Conservation (phyloP, 2,329 filamentous ascomycete genomes). For the Dichotomopilus funicola region DNA sequence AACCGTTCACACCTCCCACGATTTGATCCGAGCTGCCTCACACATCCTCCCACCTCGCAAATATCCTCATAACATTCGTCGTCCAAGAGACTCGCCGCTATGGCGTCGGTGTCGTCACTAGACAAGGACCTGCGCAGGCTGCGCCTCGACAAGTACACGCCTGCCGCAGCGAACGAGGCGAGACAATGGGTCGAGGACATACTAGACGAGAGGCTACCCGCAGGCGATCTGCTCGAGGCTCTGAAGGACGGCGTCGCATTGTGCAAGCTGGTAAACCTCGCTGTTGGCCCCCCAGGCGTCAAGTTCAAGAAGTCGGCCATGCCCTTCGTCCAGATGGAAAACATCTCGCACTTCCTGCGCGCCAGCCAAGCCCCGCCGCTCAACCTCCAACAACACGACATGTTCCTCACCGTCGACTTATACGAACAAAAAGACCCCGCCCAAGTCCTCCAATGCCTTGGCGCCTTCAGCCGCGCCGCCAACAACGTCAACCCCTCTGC, state of each 20-base stretch:
- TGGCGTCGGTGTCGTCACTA: conserved; percentile 90
- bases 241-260: conserved; percentile 88
- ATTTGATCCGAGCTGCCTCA: background rate
- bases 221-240: conserved; percentile 72
- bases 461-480: conserved; percentile 84
- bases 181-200: conserved; percentile 78
- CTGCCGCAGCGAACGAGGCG: conserved; percentile 78
- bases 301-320: conserved; percentile 88
- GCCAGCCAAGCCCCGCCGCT: conserved; percentile 81
- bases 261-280: conserved; percentile 84
- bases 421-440: conserved; percentile 94
- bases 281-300: conserved; percentile 67
- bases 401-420: conserved; percentile 93
- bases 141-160: conserved; percentile 89
- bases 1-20: background rate
- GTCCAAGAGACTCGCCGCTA: conserved; percentile 32
- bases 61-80: background rate
- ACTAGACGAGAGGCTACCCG: conserved; percentile 65
- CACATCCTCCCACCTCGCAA: background rate
- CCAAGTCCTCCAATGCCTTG: conserved; percentile 87
- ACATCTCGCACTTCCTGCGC: conserved; percentile 90
- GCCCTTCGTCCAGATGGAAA: conserved; percentile 99
- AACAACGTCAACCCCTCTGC: conserved; percentile 63
- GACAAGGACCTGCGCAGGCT: conserved; percentile 93
- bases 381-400: conserved; percentile 84